phyloP scores from a whole-genome alignment of 1,284 basidiomycete genomes.

The Athelia psychrophila region DNA sequence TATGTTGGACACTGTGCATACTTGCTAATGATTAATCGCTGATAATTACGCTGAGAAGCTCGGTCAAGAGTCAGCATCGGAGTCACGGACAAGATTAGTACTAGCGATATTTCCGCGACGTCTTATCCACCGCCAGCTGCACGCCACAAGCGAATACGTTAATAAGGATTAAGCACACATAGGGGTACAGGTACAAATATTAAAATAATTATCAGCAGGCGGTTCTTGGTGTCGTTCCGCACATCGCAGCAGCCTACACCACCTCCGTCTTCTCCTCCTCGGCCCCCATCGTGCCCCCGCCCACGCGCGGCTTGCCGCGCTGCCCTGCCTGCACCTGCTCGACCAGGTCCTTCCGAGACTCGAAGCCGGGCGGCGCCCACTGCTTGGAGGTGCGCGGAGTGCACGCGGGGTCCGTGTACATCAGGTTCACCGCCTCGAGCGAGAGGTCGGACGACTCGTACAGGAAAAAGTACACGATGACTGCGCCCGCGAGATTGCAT shows the following conservation, averaged over 20 bases:
- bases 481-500: constrained; percentile 57
- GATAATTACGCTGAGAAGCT: too few species aligned
- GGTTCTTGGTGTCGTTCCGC: too few species aligned
- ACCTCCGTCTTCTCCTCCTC: constrained; percentile 23
- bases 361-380: constrained; percentile 56
- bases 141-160: too few species aligned
- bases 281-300: not conserved
- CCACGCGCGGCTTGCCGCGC: constrained; percentile 24
- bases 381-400: constrained; percentile 64
- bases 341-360: constrained; percentile 37
- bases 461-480: constrained; percentile 75
- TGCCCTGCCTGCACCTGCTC: constrained; percentile 31
- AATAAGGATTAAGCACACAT: too few species aligned
- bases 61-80: too few species aligned
- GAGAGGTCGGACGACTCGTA: constrained; percentile 73
- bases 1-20: too few species aligned
- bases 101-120: too few species aligned
- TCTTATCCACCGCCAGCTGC: too few species aligned
- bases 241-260: constrained; percentile 32
- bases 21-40: too few species aligned
- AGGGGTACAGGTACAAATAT: too few species aligned
- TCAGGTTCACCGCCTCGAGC: constrained; percentile 71
- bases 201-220: too few species aligned
- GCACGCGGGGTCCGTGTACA: constrained; percentile 71
- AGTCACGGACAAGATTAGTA: too few species aligned